Evolutionary conservation across 331 rosid genomes (phyloP), one percentile per base, ranked within the genome.

Genomic region (Phaseolus coccineus): DNA sequence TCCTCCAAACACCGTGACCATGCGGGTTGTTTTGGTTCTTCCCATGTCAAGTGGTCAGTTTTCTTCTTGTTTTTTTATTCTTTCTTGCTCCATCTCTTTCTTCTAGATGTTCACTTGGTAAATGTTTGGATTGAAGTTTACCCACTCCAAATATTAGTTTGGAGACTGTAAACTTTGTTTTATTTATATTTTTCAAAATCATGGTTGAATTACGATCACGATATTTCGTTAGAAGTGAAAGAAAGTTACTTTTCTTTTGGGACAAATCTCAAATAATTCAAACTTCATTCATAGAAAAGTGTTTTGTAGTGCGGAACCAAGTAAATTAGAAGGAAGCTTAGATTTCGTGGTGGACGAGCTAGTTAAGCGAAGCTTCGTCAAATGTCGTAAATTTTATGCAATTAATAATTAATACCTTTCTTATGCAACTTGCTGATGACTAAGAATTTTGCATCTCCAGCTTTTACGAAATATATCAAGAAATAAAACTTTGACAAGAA

Each of bases 1-100:
- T 76, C 99, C 99, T 81, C 99, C 99, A 6, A 91, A 92, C 88
- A 92, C 84, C 83, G 90, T 88, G 0, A 87, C 88, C 4, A 91
- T 95, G 96, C 90, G 86, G 3, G 92, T 95, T 65, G 82, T 93
- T 33, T 81, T 93, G 62, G 91, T 95, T 81, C 88, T 88, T 30
- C 84, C 90, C 2, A 65, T 83, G 25, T 91, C 99, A 1, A 85
- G 81, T 64, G 86, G 99, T 95, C 33, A 84, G 82, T 79, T 37
- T 37, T 15, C 46, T 52, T 14, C 3, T 15, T 37, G 8, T 22
- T 8, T 27, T 56, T 28, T 35, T 0, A 42, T 63, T 64, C 69
- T 27, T 30, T 8, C 39, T 59, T 59, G 39, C 8, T 28, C 9
- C 12, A 4, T 59, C 9, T 76, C 8, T 19, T 51, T 50, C 31